phyloP scores from a whole-genome alignment of 768 basidiomycete species.

The Omphalotus guepiniiformis region DNA sequence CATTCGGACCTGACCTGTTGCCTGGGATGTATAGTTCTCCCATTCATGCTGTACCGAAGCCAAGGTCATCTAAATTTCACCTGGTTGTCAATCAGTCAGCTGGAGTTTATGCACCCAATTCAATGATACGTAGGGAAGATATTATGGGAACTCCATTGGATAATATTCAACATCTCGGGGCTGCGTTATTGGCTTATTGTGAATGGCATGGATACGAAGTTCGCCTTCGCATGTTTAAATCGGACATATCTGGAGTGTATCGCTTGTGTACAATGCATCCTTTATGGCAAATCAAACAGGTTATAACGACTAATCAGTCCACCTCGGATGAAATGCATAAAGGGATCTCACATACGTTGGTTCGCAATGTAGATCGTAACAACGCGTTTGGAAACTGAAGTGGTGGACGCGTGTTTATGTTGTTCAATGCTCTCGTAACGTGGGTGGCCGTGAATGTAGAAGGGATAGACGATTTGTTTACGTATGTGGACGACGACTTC shows the following conservation, averaged over 20 bases:
- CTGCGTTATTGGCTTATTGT: not conserved
- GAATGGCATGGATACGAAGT: not conserved
- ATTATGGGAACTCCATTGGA: too few relatives aligned
- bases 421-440: slow-evolving; percentile 26
- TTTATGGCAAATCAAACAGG: slow-evolving; percentile 38
- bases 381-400: slow-evolving; percentile 22
- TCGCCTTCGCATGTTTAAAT: slow-evolving; percentile 29
- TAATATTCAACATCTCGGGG: too few relatives aligned
- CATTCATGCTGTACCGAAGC: slow-evolving; percentile 34
- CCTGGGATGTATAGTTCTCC: slow-evolving; percentile 43
- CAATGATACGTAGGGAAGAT: too few relatives aligned
- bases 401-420: slow-evolving; percentile 21
- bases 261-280: slow-evolving; percentile 31
- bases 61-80: slow-evolving; percentile 26
- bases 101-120: slow-evolving; percentile 30
- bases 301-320: slow-evolving; percentile 22
- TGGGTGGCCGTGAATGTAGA: not conserved
- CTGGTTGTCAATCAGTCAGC: slow-evolving; percentile 37
- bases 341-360: not conserved
- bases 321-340: not conserved
- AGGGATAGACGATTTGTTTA: not conserved
- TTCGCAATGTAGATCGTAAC: slow-evolving; percentile 17
- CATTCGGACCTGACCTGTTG: slow-evolving; percentile 30
- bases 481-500: not conserved
- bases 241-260: slow-evolving; percentile 35